Conservation (phyloP, 2,329 filamentous ascomycete species). For the Aspergillus clavatus region DNA sequence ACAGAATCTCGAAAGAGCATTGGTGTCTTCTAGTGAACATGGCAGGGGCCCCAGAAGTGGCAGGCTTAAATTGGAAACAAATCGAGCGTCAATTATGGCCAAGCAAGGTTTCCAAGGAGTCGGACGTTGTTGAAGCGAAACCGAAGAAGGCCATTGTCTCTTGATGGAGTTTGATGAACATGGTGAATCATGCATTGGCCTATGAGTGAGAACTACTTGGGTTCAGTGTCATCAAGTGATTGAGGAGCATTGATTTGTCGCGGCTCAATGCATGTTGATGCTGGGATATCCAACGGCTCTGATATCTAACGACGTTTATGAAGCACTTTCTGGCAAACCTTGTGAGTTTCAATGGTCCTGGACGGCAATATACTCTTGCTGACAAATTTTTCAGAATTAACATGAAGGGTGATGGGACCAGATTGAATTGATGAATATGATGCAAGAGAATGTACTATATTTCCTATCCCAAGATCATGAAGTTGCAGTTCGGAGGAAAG, state of each 20-base stretch:
- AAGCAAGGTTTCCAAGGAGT: slow-evolving; percentile 2
- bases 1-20: slow-evolving; percentile 17
- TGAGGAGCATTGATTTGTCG: background rate
- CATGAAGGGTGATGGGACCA: too few relatives aligned
- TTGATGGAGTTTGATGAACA: background rate
- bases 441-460: too few relatives aligned
- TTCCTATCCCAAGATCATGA: too few relatives aligned
- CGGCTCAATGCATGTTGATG: too few relatives aligned
- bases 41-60: slow-evolving; percentile 12
- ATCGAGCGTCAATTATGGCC: slow-evolving; percentile 11
- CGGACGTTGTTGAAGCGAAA: background rate
- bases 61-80: slow-evolving; percentile 22
- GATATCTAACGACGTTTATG: background rate
- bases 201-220: background rate
- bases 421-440: too few relatives aligned
- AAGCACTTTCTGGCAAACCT: background rate
- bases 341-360: background rate
- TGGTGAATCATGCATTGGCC: background rate
- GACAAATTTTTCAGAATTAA: too few relatives aligned
- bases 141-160: background rate
- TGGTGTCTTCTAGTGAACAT: slow-evolving; percentile 20
- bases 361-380: background rate
- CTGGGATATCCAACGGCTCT: too few relatives aligned
- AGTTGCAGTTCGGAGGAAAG: too few relatives aligned
- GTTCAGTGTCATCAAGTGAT: background rate